Conservation (phyloP, 768 basidiomycete genomes). For the Phlebiopsis gigantea region DNA sequence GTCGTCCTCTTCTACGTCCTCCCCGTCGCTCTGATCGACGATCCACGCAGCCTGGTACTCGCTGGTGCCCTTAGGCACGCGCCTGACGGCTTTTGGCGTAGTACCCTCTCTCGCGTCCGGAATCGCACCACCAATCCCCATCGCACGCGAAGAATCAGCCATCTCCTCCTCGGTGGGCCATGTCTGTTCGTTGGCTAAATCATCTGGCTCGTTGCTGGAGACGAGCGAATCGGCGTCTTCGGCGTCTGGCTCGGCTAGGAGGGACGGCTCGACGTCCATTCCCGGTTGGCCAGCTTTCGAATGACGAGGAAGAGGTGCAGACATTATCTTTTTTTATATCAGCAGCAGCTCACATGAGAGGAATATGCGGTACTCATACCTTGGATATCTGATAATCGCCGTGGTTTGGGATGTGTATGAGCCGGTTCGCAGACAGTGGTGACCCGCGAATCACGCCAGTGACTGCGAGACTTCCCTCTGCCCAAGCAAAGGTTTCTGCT, state of each 20-base stretch:
- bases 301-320: conserved; percentile 45
- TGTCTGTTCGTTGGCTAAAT: conserved; percentile 92
- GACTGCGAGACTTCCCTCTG: conserved; percentile 63
- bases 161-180: conserved; percentile 99
- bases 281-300: conserved; percentile 30
- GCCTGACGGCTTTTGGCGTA: conserved; percentile 74
- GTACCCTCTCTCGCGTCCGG: conserved; percentile 68
- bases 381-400: conserved; percentile 86
- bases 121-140: conserved; percentile 31
- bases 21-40: conserved; percentile 65
- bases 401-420: conserved; percentile 81
- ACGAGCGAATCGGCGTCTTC: conserved; percentile 79
- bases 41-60: conserved; percentile 98
- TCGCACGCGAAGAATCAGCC: conserved; percentile 33
- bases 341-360: neutral
- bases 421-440: conserved; percentile 70
- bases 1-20: conserved; percentile 31
- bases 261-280: conserved; percentile 67
- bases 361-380: conserved; percentile 42
- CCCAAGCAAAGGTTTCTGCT: conserved; percentile 59
- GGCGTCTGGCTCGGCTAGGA: conserved; percentile 60
- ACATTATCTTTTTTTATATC: conserved; percentile 51
- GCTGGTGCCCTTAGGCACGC: conserved; percentile 92
- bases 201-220: conserved; percentile 84
- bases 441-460: conserved; percentile 85